A percentile compares a stretch with the other conserved stretches of the same genome.
Evolutionary conservation across 345 rosid genomes (phyloP).

Genomic region (Arabidopsis arenosa): DNA sequence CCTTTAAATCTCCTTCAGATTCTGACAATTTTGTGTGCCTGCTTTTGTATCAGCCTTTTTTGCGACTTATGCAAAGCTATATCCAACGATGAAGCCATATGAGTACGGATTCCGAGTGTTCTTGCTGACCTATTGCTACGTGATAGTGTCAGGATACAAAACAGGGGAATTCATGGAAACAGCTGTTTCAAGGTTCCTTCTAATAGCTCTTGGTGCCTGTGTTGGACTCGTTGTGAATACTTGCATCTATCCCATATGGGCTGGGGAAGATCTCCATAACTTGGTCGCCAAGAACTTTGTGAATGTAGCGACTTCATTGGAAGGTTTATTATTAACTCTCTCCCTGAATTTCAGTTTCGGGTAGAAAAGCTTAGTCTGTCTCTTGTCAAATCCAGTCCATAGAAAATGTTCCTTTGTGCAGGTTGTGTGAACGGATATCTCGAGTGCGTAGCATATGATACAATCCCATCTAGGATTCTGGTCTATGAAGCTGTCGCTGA

Average conservation of each 20-base stretch:
- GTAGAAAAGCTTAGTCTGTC: conserved; percentile 15
- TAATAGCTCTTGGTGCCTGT: conserved; percentile 74
- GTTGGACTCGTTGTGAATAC: conserved; percentile 69
- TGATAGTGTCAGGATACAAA: conserved; percentile 80
- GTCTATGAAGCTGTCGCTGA: conserved; percentile 77
- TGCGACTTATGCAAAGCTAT: conserved; percentile 70
- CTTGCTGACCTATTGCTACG: conserved; percentile 77
- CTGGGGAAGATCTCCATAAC: conserved; percentile 89
- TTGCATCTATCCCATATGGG: conserved; percentile 93
- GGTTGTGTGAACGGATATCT: conserved; percentile 87
- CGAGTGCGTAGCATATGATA: conserved; percentile 66
- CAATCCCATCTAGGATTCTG: conserved; percentile 80
- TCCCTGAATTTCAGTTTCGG: neutral
- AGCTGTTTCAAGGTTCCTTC: conserved; percentile 68
- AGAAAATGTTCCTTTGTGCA: conserved; percentile 24
- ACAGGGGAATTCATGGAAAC: conserved; percentile 73
- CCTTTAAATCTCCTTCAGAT: conserved; percentile 16
- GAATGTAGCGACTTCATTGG: conserved; percentile 80
- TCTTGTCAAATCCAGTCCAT: conserved; percentile 17
- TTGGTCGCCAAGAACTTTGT: conserved; percentile 79
- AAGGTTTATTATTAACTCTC: conserved; percentile 53
- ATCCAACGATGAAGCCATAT: conserved; percentile 86
- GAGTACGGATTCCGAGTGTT: conserved; percentile 92
- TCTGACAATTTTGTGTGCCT: conserved; percentile 25
- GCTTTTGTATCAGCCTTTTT: conserved; percentile 56